Conservation (phyloP, 306 rosid genomes). For the Trifolium repens region DNA sequence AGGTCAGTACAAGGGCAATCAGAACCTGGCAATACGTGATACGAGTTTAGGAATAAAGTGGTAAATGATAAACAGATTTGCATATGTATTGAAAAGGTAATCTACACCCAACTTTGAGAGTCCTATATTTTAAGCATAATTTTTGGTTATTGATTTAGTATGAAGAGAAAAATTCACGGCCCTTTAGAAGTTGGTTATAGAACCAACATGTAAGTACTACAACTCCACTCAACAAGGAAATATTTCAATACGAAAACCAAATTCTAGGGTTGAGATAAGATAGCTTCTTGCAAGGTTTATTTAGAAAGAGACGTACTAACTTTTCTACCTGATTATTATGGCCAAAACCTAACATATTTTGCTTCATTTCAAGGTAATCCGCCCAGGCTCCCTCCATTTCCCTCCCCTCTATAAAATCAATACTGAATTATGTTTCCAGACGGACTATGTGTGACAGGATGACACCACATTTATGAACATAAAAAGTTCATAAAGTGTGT, state of each 20-base stretch:
- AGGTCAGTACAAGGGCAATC: constrained; percentile 64
- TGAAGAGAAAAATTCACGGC: background rate
- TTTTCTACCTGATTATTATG: background rate
- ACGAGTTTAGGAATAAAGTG: constrained; percentile 38
- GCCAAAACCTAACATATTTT: background rate
- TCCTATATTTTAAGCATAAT: background rate
- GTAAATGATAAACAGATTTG: constrained; percentile 30
- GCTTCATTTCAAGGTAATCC: background rate
- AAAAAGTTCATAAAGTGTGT: background rate
- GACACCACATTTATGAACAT: background rate
- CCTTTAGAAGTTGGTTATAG: background rate
- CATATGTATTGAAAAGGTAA: constrained; percentile 13
- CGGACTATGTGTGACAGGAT: background rate
- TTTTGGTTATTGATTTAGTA: background rate
- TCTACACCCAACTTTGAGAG: background rate
- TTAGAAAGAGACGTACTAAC: background rate
- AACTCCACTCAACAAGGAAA: background rate
- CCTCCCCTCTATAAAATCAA: background rate
- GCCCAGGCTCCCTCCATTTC: background rate
- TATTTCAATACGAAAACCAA: constrained; percentile 9
- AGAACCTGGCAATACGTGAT: constrained; percentile 59
- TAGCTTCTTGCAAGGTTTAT: background rate
- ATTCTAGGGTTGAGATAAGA: background rate
- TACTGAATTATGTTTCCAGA: background rate
- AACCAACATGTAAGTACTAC: background rate